These are phyloP conservation scores for Didymella keratinophila DNA, from an alignment of 2,329 filamentous ascomycete species.

Conservation along the genomic window DNA sequence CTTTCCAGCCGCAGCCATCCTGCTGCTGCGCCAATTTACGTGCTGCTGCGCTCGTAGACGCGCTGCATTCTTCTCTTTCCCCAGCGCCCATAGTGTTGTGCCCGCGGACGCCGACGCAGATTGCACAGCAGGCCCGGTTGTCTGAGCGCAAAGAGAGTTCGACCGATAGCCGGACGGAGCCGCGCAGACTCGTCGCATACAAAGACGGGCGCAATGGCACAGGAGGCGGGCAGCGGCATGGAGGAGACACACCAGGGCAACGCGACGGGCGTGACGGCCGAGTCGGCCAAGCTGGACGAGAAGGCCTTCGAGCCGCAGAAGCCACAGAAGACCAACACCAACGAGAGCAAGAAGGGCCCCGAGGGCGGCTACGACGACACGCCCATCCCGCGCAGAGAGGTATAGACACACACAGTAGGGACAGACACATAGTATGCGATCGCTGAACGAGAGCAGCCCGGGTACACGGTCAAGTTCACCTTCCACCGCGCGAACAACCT, in stretches of 20 bases:
- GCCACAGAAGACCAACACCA: conserved; percentile 39
- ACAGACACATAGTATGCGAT: too few species aligned
- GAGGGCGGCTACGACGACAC: conserved; percentile 83
- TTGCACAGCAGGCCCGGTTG: neutral
- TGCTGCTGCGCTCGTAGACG: neutral
- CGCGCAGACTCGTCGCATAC: conserved; percentile 1
- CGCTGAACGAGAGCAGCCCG: conserved; percentile 62
- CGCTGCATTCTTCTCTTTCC: neutral
- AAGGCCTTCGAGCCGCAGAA: conserved; percentile 18
- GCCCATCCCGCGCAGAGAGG: conserved; percentile 67
- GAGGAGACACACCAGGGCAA: conserved; percentile 12
- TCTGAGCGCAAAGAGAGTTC: conserved; percentile 7
- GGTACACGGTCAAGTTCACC: conserved; percentile 85
- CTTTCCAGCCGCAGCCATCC: neutral
- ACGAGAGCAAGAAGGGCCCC: conserved; percentile 56
- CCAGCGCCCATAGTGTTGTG: neutral
- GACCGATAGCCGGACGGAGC: neutral
- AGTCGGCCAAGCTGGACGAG: conserved; percentile 19
- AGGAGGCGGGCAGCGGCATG: conserved; percentile 1
- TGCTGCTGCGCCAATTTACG: conserved; percentile 1
- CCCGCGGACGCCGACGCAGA: neutral
- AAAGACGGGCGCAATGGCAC: conserved; percentile 20
- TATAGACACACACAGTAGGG: neutral
- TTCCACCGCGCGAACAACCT: conserved; percentile 84
- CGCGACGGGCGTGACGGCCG: conserved; percentile 14